These are phyloP conservation scores for Annulohypoxylon moriforme DNA, from an alignment of 495 filamentous ascomycete species.

Conservation along the genomic window DNA sequence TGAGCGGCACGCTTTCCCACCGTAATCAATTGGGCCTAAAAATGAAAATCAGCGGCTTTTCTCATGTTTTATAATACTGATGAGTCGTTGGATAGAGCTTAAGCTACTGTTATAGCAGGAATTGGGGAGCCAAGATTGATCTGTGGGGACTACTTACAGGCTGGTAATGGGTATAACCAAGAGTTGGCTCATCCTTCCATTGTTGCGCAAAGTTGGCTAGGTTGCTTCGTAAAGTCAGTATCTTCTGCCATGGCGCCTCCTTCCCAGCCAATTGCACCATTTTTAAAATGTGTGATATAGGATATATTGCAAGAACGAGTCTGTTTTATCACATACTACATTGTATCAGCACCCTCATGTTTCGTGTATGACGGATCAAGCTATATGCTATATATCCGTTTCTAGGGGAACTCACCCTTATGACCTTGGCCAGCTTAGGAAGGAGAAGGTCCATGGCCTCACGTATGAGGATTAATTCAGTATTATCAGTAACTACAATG, in stretches of 20 bases:
- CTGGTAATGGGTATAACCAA: constrained; percentile 82
- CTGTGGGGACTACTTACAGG: constrained; percentile 48
- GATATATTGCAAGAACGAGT: not conserved
- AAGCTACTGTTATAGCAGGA: not conserved
- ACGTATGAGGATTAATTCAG: constrained; percentile 85
- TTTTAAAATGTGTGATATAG: not conserved
- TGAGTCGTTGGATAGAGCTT: too few relatives aligned
- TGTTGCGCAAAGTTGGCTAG: constrained; percentile 79
- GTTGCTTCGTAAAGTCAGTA: constrained; percentile 60
- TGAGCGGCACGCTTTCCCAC: constrained; percentile 80
- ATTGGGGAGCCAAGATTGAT: not conserved
- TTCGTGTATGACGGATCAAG: not conserved
- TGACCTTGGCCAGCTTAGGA: constrained; percentile 86
- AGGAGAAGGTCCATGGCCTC: constrained; percentile 58
- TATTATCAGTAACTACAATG: constrained; percentile 75
- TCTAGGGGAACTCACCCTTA: constrained; percentile 51
- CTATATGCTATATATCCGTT: not conserved
- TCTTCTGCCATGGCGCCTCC: not conserved
- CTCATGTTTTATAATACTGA: not conserved
- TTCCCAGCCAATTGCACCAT: not conserved
- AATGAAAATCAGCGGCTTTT: not conserved
- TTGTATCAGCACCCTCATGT: constrained; percentile 4
- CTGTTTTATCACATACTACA: constrained; percentile 6
- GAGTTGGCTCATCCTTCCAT: constrained; percentile 70
- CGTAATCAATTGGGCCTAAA: constrained; percentile 71